These are phyloP conservation scores for Mercurialis annua DNA, from an alignment of 345 rosid genomes.

Conservation along the genomic window DNA sequence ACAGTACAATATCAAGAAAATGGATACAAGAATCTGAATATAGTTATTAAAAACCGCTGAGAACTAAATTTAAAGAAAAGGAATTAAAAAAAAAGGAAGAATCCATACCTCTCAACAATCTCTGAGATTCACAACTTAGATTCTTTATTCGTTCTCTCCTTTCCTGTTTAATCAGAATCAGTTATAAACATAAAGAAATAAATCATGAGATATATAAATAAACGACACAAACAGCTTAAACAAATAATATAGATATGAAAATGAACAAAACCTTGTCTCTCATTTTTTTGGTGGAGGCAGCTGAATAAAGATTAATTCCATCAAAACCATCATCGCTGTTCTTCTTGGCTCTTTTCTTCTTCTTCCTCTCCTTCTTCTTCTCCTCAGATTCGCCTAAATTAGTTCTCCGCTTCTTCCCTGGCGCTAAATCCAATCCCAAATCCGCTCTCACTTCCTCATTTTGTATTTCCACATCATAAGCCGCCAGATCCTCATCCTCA, in stretches of 20 bases:
- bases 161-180: slow-evolving; percentile 39
- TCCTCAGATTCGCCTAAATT: not conserved
- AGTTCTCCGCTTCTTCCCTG: slow-evolving; percentile 23
- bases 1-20: slow-evolving; percentile 2
- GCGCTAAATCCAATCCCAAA: too few species aligned
- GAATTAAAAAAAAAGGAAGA: too few species aligned
- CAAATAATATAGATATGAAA: not conserved
- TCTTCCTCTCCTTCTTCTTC: slow-evolving; percentile 20
- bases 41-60: not conserved
- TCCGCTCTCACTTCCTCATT: slow-evolving; percentile 8
- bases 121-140: slow-evolving; percentile 80
- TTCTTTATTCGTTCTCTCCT: slow-evolving; percentile 58
- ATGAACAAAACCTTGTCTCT: slow-evolving; percentile 41
- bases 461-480: slow-evolving; percentile 25
- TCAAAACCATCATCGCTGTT: slow-evolving; percentile 26
- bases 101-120: slow-evolving; percentile 66
- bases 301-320: slow-evolving; percentile 32
- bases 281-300: slow-evolving; percentile 39
- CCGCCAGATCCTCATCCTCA: slow-evolving; percentile 16
- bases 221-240: not conserved
- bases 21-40: slow-evolving; percentile 1
- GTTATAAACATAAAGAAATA: not conserved
- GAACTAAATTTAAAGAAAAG: not conserved
- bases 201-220: slow-evolving; percentile 1
- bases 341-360: slow-evolving; percentile 33